phyloP scores from a whole-genome alignment of 2,329 filamentous ascomycete species.

The Cladosporium sp. region DNA sequence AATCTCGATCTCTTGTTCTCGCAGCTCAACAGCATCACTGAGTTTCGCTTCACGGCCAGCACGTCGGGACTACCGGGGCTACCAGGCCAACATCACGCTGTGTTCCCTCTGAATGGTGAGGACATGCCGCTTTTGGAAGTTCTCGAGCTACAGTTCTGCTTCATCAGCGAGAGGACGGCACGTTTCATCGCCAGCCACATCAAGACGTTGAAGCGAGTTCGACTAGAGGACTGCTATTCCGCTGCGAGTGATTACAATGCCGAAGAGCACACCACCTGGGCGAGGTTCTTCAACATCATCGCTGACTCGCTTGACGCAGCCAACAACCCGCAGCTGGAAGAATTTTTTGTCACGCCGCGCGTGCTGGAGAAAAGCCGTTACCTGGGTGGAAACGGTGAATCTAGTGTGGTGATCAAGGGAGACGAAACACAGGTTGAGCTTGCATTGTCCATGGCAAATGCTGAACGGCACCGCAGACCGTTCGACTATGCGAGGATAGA shows the following conservation, averaged over 20 bases:
- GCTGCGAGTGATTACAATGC: not conserved
- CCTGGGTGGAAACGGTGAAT: not conserved
- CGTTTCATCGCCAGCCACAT: not conserved
- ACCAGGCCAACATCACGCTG: not conserved
- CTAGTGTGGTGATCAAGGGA: not conserved
- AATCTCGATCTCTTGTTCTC: not conserved
- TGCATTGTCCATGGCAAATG: not conserved
- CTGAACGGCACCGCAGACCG: not conserved
- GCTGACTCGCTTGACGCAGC: not conserved
- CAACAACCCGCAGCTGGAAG: not conserved
- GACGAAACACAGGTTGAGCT: not conserved
- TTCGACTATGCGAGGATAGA: not conserved
- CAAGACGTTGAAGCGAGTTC: slow-evolving; percentile 1
- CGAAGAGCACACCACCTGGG: not conserved
- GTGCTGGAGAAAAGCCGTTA: not conserved
- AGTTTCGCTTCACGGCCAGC: not conserved
- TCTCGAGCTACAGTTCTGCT: not conserved
- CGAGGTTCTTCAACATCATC: not conserved
- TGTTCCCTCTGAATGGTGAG: not conserved
- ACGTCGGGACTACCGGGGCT: not conserved
- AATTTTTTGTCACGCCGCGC: not conserved
- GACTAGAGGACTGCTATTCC: not conserved
- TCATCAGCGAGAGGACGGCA: not conserved
- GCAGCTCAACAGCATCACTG: not conserved
- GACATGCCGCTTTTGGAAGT: slow-evolving; percentile 1